These are phyloP conservation scores for Talaromyces proteolyticus DNA, from an alignment of 495 filamentous ascomycete genomes.

Conservation along the genomic window DNA sequence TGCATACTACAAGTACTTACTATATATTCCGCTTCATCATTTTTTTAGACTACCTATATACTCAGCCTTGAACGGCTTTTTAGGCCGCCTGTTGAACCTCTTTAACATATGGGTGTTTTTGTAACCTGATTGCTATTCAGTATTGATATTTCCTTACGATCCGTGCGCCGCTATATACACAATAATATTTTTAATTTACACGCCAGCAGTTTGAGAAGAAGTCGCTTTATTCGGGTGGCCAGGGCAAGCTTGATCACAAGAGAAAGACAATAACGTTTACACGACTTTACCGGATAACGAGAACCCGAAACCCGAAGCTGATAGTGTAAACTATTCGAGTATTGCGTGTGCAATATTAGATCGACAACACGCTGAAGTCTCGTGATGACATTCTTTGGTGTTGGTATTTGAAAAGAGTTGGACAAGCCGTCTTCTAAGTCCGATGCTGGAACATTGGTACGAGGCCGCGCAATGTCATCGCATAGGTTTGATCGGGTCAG, in stretches of 20 bases:
- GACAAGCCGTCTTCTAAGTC: slow-evolving; percentile 21
- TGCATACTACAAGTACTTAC: neutral
- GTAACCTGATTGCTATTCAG: too few relatives aligned
- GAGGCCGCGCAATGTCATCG: slow-evolving; percentile 30
- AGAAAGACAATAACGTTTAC: too few relatives aligned
- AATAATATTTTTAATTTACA: too few relatives aligned
- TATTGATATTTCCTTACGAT: too few relatives aligned
- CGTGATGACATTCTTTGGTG: neutral
- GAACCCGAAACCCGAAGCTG: too few relatives aligned
- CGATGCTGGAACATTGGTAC: slow-evolving; percentile 19
- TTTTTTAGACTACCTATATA: slow-evolving; percentile 4
- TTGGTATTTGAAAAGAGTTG: slow-evolving; percentile 7
- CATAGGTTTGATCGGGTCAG: slow-evolving; percentile 23
- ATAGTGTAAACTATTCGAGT: too few relatives aligned
- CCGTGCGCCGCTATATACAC: too few relatives aligned
- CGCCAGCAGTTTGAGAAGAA: too few relatives aligned
- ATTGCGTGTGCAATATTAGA: neutral
- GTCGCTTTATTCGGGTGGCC: too few relatives aligned
- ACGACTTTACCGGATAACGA: too few relatives aligned
- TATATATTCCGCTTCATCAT: neutral
- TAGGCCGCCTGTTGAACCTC: neutral
- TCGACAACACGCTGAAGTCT: neutral
- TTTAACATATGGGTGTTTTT: too few relatives aligned
- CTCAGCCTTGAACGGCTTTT: neutral
- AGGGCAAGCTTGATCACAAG: too few relatives aligned